phyloP scores from a whole-genome alignment of 2,329 filamentous ascomycete genomes.

The Colletotrichum sp. region DNA sequence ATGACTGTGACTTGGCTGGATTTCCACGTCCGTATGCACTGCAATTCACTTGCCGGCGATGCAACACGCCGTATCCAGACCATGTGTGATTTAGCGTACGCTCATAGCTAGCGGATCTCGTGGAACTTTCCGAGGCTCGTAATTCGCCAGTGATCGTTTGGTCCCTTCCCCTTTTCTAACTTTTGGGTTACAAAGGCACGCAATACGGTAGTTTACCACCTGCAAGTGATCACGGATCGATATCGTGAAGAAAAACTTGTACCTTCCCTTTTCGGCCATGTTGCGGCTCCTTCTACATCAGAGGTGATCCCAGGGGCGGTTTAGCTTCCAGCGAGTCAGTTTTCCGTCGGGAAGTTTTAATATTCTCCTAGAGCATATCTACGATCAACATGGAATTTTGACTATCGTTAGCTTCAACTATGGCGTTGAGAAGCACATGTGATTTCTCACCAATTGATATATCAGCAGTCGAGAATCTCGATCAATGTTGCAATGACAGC shows the following conservation, averaged over 20 bases:
- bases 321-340: background rate
- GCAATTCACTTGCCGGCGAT: background rate
- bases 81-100: accelerated
- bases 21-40: accelerated
- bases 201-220: accelerated
- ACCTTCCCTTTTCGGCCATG: background rate
- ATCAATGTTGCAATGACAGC: accelerated
- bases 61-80: background rate
- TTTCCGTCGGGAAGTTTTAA: background rate
- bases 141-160: background rate
- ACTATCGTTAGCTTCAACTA: background rate
- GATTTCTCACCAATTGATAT: background rate
- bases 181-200: background rate
- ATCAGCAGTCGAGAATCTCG: background rate
- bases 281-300: accelerated
- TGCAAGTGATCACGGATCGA: background rate
- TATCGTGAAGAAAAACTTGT: background rate
- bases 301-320: accelerated
- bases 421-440: background rate
- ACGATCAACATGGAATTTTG: background rate
- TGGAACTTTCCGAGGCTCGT: background rate
- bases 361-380: background rate
- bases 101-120: accelerated
- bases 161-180: accelerated
- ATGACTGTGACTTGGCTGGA: accelerated